phyloP scores from a whole-genome alignment of 148 eudicot species.

The Cornus suecica region DNA sequence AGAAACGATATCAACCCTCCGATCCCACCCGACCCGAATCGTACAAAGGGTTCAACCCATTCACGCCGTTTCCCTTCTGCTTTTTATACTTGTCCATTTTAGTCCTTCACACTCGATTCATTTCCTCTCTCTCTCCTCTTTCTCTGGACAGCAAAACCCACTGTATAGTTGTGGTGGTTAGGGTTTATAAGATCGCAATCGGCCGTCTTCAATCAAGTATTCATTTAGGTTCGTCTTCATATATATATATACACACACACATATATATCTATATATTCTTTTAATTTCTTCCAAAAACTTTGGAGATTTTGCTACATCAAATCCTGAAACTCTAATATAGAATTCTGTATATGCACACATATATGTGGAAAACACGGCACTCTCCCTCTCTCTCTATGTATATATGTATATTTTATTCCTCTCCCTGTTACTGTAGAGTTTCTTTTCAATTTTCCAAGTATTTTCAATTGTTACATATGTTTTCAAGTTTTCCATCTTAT shows the following conservation, averaged over 20 bases:
- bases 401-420: too few relatives aligned
- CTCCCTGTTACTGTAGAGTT: too few relatives aligned
- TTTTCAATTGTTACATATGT: background rate
- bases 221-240: background rate
- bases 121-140: background rate
- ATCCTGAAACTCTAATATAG: background rate
- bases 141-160: background rate
- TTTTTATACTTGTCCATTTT: background rate
- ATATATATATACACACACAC: too few relatives aligned
- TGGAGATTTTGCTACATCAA: background rate
- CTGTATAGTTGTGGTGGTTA: background rate
- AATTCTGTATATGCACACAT: background rate
- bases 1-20: conserved; percentile 14
- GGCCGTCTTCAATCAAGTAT: background rate
- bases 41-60: conserved; percentile 13
- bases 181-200: background rate
- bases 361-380: too few relatives aligned
- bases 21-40: conserved; percentile 5
- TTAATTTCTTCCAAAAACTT: background rate
- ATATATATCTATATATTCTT: background rate
- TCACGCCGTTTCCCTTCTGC: conserved; percentile 8
- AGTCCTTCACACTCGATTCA: background rate
- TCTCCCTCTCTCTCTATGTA: background rate
- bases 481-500: background rate
- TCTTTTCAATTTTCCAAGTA: background rate